These are phyloP conservation scores for Melastoma malabathricum DNA, from an alignment of 345 rosid genomes.

Conservation along the genomic window DNA sequence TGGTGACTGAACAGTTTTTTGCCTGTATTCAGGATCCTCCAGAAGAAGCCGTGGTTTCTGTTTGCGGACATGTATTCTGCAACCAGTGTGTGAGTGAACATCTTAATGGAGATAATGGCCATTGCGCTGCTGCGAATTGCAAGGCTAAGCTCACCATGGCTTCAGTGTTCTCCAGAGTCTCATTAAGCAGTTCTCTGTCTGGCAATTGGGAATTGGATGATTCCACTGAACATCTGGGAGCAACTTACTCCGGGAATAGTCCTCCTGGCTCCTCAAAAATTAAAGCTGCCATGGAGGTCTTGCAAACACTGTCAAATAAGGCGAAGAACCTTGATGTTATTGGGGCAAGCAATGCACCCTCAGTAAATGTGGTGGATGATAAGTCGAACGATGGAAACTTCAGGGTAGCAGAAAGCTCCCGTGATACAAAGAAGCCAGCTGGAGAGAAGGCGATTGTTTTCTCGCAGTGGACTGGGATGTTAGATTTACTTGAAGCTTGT, in stretches of 20 bases:
- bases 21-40: slow-evolving; percentile 62
- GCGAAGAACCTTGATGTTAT: slow-evolving; percentile 12
- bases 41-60: slow-evolving; percentile 86
- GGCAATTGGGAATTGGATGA: slow-evolving; percentile 19
- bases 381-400: slow-evolving; percentile 13
- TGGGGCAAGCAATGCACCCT: no score
- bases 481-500: slow-evolving; percentile 74
- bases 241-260: slow-evolving; percentile 19
- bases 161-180: slow-evolving; percentile 42
- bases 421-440: slow-evolving; percentile 20
- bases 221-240: slow-evolving; percentile 18
- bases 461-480: slow-evolving; percentile 97
- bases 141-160: slow-evolving; percentile 37
- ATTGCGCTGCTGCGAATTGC: slow-evolving; percentile 57
- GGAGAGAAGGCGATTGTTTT: slow-evolving; percentile 89
- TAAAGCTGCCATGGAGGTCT: slow-evolving; percentile 73
- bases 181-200: slow-evolving; percentile 24
- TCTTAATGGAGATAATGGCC: slow-evolving; percentile 60
- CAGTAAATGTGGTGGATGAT: slow-evolving; percentile 1
- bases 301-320: slow-evolving; percentile 38
- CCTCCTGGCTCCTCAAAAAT: slow-evolving; percentile 68
- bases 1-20: background rate
- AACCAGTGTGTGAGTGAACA: slow-evolving; percentile 73
- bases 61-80: slow-evolving; percentile 92
- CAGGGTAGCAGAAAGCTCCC: slow-evolving; percentile 9